Base-by-base conservation (phyloP, 306 rosid species). In the Citrullus amarus region DNA sequence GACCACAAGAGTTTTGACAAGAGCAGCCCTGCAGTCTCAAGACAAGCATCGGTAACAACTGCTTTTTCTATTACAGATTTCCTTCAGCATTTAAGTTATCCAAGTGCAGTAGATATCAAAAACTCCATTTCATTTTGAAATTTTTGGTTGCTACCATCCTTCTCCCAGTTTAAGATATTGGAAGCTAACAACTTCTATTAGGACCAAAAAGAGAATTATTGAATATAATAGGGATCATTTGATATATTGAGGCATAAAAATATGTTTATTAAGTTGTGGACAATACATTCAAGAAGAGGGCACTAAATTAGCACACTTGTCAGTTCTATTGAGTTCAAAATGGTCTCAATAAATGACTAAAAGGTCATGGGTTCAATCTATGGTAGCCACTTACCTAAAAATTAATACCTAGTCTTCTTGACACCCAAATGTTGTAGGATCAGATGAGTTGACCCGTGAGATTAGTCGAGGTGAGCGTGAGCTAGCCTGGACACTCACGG, bases 1-100 rank as follows among this genome's bases (percentile, higher is more conserved):
- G 97, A 94, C 39, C 84, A 82, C 59, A 94, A 86, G 89, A 1
- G 72, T 58, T 2, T 83, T 39, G 91, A 89, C 85, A 92, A 86
- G 85, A 80, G 84, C 59, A 77, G 53, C 85, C 88, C 90, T 48
- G 43, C 78, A 66, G 22, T 14, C 17, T 4, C 41, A 71, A 87
- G 90, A 74, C 82, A 63, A 79, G 68, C 91, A 46, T 76, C 83
- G 96, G 97, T 92, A 91, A 86, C 46, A 62, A 76, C 39, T 50
- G 15, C 18, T 73, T 25, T 71, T 30, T 73, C 43, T 28, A 68
- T 68, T 9, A 18, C 34, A 38, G 8, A 67, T 67, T 38, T 67
- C 25, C 50, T 36, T 38, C 25, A 66, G 50, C 3, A 38, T 18
- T 39, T 38, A n/a, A 36, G 25, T 67, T 67, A 28, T 67, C 4